A percentile compares a stretch with the other conserved stretches of the same genome.
These are phyloP conservation scores for Pinus taeda DNA, from an alignment of 75 land plant genomes.

Conservation along the genomic window DNA sequence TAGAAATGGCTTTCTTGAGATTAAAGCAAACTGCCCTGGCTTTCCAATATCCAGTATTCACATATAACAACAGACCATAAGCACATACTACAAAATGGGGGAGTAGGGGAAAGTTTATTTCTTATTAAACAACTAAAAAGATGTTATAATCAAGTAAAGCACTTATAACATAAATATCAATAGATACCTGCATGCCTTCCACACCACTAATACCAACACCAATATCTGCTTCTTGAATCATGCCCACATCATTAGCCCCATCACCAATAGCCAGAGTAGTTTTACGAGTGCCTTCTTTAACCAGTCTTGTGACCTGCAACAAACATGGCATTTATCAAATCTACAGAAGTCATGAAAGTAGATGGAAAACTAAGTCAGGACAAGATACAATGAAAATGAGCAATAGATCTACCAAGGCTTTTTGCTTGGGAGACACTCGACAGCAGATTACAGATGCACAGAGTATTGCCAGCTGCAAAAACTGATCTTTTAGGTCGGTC, in stretches of 20 bases:
- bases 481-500: slow-evolving; percentile 57
- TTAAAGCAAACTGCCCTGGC: neutral
- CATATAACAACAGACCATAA: neutral
- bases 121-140: neutral
- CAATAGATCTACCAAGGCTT: slow-evolving; percentile 61
- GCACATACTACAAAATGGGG: neutral
- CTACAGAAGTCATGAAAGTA: neutral
- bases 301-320: slow-evolving; percentile 58
- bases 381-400: neutral
- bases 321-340: neutral
- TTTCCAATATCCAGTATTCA: neutral
- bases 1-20: neutral
- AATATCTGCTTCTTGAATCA: slow-evolving; percentile 90
- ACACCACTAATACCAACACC: slow-evolving; percentile 90
- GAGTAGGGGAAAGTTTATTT: neutral
- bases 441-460: slow-evolving; percentile 94
- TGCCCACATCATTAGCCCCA: slow-evolving; percentile 93
- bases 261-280: slow-evolving; percentile 78
- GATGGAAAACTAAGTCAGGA: neutral
- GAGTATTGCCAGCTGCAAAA: slow-evolving; percentile 59
- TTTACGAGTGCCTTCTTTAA: slow-evolving; percentile 68
- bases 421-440: slow-evolving; percentile 95
- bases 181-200: slow-evolving; percentile 83
- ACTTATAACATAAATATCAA: slow-evolving; percentile 1
- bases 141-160: neutral